phyloP scores from a whole-genome alignment of 2,329 filamentous ascomycete species.

The Sphaceloma murrayae region DNA sequence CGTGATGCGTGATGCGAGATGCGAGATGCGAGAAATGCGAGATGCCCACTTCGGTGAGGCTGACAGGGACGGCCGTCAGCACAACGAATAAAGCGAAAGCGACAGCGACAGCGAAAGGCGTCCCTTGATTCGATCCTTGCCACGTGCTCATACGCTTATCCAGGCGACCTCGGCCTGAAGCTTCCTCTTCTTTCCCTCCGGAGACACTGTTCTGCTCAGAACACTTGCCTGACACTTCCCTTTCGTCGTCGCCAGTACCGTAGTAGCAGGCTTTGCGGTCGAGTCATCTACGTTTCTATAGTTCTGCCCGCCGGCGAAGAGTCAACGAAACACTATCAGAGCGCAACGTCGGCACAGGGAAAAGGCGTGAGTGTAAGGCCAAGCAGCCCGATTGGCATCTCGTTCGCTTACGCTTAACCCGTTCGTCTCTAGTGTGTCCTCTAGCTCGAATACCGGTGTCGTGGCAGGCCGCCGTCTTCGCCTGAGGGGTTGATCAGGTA shows the following conservation, averaged over 20 bases:
- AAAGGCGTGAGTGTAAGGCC: slow-evolving; percentile 7
- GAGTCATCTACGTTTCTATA: background rate
- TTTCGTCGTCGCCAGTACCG: too few relatives aligned
- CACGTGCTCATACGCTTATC: background rate
- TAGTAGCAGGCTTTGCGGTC: background rate
- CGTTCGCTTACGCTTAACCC: slow-evolving; percentile 9
- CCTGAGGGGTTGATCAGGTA: slow-evolving; percentile 9
- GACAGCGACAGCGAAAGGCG: too few relatives aligned
- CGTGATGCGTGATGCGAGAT: too few relatives aligned
- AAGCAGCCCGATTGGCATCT: slow-evolving; percentile 7
- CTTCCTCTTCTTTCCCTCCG: too few relatives aligned
- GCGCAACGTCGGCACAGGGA: background rate
- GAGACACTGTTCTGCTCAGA: too few relatives aligned
- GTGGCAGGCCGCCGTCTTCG: slow-evolving; percentile 10
- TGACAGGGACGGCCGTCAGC: slow-evolving; percentile 8
- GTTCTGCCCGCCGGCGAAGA: slow-evolving; percentile 4
- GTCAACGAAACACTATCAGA: slow-evolving; percentile 6
- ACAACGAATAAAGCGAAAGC: too few relatives aligned
- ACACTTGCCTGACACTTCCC: too few relatives aligned
- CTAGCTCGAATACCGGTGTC: slow-evolving; percentile 6
- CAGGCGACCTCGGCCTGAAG: too few relatives aligned
- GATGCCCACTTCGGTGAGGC: background rate
- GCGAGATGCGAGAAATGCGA: background rate
- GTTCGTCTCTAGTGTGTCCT: background rate
- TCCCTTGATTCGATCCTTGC: background rate